phyloP scores from a whole-genome alignment of 1,284 basidiomycete species.

The Naganishia cerealis region DNA sequence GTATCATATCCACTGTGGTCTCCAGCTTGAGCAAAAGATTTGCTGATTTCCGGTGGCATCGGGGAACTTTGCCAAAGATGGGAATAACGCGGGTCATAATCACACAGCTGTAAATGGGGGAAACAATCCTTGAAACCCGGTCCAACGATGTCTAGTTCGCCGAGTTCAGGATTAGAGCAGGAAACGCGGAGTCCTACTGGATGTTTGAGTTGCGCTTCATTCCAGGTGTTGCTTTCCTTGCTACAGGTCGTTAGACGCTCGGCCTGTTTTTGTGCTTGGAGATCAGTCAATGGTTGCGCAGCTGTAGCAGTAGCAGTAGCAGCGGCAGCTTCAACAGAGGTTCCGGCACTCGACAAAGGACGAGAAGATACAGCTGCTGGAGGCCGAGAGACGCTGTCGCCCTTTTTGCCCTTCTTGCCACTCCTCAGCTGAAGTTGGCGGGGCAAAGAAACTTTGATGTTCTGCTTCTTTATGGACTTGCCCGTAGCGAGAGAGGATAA shows the following conservation, averaged over 20 bases:
- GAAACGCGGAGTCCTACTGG: not conserved
- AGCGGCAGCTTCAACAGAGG: no score
- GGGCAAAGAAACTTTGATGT: not conserved
- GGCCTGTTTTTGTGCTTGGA: no score
- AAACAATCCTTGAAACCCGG: not conserved
- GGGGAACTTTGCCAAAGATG: not conserved
- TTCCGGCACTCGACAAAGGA: not conserved
- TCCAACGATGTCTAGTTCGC: not conserved
- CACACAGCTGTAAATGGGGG: constrained; percentile 1
- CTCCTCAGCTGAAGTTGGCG: not conserved
- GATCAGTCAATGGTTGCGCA: not conserved
- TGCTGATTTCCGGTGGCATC: not conserved
- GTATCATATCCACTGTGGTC: not conserved
- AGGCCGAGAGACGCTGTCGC: not conserved
- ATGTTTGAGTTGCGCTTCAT: not conserved
- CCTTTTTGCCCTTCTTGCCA: not conserved
- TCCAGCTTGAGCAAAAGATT: not conserved
- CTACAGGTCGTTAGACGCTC: not conserved
- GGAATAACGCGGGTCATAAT: not conserved
- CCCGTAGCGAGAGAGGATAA: not conserved
- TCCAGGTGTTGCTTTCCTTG: not conserved
- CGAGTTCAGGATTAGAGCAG: not conserved
- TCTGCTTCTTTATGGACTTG: not conserved
- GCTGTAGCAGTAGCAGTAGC: not conserved
- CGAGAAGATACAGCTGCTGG: not conserved